phyloP scores from a whole-genome alignment of 139 green algal species.

The Raphidocelis subcapitata region DNA sequence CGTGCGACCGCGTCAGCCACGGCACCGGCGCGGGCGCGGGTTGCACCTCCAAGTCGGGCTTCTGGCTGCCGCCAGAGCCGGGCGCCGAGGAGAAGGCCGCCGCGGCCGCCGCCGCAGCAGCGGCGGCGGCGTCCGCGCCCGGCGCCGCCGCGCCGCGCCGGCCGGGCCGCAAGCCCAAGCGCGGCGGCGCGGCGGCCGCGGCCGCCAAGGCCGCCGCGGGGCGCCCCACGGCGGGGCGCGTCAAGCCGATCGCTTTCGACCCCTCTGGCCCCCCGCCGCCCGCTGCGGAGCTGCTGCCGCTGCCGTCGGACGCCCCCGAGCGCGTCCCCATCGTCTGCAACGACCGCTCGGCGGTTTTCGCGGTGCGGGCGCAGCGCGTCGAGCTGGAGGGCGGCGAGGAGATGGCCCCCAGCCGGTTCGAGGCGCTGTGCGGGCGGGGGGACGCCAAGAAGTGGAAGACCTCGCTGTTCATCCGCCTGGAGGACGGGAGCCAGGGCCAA shows the following conservation, averaged over 20 bases:
- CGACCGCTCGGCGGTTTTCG: slow-evolving; percentile 41
- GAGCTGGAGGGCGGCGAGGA: slow-evolving; percentile 39
- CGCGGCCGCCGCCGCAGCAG: neutral
- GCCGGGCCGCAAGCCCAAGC: neutral
- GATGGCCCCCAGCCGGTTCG: slow-evolving; percentile 69
- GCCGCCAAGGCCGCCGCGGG: neutral
- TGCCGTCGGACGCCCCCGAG: slow-evolving; percentile 65
- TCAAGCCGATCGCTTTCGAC: slow-evolving; percentile 1
- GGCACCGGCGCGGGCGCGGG: slow-evolving; percentile 57
- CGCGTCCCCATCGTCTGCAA: slow-evolving; percentile 64
- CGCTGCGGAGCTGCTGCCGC: slow-evolving; percentile 55
- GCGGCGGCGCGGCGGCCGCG: neutral
- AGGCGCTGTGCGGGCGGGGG: slow-evolving; percentile 72
- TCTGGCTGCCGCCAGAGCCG: slow-evolving; percentile 55
- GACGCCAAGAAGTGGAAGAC: slow-evolving; percentile 92
- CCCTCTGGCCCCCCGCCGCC: slow-evolving; percentile 12
- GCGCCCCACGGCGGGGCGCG: neutral
- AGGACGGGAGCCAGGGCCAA: slow-evolving; percentile 5
- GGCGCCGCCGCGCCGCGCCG: neutral
- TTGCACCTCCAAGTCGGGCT: slow-evolving; percentile 41
- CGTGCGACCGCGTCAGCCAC: slow-evolving; percentile 34
- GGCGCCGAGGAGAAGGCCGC: neutral
- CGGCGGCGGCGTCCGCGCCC: neutral
- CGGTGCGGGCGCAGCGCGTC: slow-evolving; percentile 68
- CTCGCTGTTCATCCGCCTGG: slow-evolving; percentile 52